A percentile compares a stretch with the other conserved stretches of the same genome.
Evolutionary conservation across 139 green algal genomes (phyloP).

Genomic region (Coelastrella sp.): DNA sequence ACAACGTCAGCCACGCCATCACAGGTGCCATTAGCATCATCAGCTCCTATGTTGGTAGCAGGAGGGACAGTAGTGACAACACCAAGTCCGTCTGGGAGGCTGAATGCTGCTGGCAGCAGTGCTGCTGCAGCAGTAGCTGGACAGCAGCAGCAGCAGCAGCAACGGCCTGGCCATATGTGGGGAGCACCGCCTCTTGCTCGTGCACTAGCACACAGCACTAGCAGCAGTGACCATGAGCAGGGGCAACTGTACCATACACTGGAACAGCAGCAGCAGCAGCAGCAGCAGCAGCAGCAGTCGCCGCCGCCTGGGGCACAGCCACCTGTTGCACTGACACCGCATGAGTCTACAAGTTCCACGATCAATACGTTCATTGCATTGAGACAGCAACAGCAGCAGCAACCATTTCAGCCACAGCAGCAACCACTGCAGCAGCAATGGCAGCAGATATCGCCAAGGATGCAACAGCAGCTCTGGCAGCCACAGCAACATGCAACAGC

Average conservation of each 20-base stretch:
- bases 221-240: conserved; percentile 10
- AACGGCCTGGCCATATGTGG: background rate
- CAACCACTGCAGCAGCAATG: background rate
- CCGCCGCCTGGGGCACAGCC: background rate
- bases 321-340: background rate
- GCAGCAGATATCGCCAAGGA: background rate
- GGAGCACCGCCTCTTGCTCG: background rate
- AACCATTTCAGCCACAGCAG: background rate
- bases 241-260: background rate
- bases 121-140: background rate
- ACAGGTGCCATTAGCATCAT: background rate
- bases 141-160: background rate
- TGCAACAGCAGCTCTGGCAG: conserved; percentile 13
- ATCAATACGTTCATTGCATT: background rate
- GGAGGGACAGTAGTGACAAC: background rate
- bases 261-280: background rate
- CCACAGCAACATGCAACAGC: background rate
- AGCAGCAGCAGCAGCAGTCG: background rate
- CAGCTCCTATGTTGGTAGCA: background rate
- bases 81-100: too few species aligned
- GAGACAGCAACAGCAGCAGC: background rate
- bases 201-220: background rate
- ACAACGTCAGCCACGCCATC: background rate
- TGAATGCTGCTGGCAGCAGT: background rate
- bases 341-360: background rate